Conservation (phyloP, 179 eudicot species). For the Heliamphora pulchella region DNA sequence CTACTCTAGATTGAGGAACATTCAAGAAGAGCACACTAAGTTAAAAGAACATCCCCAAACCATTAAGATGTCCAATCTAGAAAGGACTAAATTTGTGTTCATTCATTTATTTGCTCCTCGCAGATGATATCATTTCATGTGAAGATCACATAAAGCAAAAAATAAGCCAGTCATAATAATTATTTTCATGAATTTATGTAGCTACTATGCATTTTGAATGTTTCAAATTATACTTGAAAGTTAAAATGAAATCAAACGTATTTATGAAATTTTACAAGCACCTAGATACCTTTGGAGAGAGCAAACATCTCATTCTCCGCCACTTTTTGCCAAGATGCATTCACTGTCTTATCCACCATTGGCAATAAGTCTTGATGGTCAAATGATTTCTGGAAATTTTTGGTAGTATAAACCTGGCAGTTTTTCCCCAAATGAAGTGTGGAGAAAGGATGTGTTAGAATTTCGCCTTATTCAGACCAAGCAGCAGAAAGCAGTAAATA, state of each 20-base stretch:
- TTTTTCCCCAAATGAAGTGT: constrained; percentile 1
- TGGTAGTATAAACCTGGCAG: constrained; percentile 31
- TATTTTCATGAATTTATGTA: no score
- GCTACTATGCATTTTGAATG: no score
- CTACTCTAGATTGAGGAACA: no score
- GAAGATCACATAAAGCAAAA: no score
- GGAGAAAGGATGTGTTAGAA: constrained; percentile 4
- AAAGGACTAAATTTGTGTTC: no score
- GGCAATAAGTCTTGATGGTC: constrained; percentile 24
- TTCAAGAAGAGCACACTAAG: no score
- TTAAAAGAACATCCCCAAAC: no score
- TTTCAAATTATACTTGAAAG: no score
- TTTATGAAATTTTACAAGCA: background rate
- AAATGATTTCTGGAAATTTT: constrained; percentile 24
- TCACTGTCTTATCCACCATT: constrained; percentile 39
- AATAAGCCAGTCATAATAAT: no score
- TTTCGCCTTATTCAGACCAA: background rate
- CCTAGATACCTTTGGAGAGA: constrained; percentile 39
- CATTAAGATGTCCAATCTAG: no score
- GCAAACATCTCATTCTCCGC: constrained; percentile 25
- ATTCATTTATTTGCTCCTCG: no score
- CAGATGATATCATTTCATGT: no score
- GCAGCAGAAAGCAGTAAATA: constrained; percentile 1
- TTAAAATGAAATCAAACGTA: background rate
- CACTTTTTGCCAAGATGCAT: constrained; percentile 31